These are phyloP conservation scores for Cystobasidium sp. DNA, from an alignment of 1,284 basidiomycete species.

Conservation along the genomic window DNA sequence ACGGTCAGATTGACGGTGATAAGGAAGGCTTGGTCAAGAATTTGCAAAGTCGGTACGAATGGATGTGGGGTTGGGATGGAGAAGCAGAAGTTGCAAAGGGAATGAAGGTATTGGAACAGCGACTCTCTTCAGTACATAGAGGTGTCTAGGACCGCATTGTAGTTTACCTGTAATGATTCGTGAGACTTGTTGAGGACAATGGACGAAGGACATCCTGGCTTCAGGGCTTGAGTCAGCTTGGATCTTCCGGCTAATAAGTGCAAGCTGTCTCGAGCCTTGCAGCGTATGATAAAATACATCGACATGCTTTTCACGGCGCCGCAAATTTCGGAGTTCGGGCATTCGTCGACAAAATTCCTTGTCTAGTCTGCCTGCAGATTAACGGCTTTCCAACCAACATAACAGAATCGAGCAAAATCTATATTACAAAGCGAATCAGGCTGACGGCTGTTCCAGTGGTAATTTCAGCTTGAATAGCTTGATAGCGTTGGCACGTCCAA, in stretches of 20 bases:
- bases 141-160: background rate
- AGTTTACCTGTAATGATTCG: too few relatives aligned
- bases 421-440: background rate
- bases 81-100: constrained; percentile 21
- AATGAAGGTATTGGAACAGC: background rate
- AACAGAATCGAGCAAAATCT: too few relatives aligned
- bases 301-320: too few relatives aligned
- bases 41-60: constrained; percentile 29
- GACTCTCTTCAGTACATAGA: background rate
- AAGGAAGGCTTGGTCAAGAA: constrained; percentile 25
- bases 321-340: too few relatives aligned
- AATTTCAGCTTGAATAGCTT: constrained; percentile 23
- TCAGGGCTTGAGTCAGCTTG: too few relatives aligned
- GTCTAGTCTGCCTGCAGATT: too few relatives aligned
- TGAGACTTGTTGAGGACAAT: too few relatives aligned
- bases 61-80: constrained; percentile 43
- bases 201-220: too few relatives aligned
- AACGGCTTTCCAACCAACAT: too few relatives aligned
- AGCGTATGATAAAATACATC: background rate
- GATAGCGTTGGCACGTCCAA: constrained; percentile 24
- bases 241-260: too few relatives aligned
- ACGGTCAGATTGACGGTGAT: constrained; percentile 30
- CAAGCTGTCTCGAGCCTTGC: too few relatives aligned
- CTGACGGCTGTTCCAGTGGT: constrained; percentile 11
- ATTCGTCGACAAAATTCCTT: too few relatives aligned